Evolutionary conservation across 768 basidiomycete genomes (phyloP), one percentile per base, ranked within the genome.

Genomic region (Naganishia onofrii): DNA sequence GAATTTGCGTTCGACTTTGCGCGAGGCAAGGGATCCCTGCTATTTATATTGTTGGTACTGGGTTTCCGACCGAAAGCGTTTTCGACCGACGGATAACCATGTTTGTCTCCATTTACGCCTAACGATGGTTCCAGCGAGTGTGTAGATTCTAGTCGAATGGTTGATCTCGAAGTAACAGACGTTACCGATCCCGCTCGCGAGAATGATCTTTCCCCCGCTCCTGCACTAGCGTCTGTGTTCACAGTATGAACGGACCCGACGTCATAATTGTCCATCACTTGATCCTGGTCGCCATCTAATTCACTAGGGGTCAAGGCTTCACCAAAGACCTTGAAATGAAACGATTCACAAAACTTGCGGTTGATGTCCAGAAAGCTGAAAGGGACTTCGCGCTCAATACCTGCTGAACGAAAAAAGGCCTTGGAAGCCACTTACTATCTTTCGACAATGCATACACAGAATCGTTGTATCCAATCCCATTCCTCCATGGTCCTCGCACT

Each of bases 311-410:
- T 13, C 23, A 42, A 26, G 12, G 60, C 38, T 44, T 63, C 60
- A 9, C 60, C 60, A 17, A 63, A 63, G 26, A 63, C 42, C 42
- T 63, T 63, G 60, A 42, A 42, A 29, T 63, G 60, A 29, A 63
- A 42, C 38, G 60, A 63, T 63, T 63, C 38, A 19, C 60, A 63
- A 42, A 63, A 63, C 26, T 38, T 21, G 32, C 23, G 60, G 26
- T 63, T 46, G 60, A 63, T 44, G 4, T 26, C 38, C 6, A 63
- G 36, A 34, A 63, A 63, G 38, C 60, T 63, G 42, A 26, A 51
- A 26, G 48, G 23, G 2, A 51, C 9, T 51, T 51, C 48, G 48
- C 48, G 42, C 12, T 51, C 23, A 51, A 23, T 51, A 23, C 7
- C 21, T 8, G 48, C n/a, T 7, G n/a, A 51, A n/a, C n/a, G 19